Base-by-base conservation (phyloP, 2,329 filamentous ascomycete genomes). In the Cytospora piceicola region DNA sequence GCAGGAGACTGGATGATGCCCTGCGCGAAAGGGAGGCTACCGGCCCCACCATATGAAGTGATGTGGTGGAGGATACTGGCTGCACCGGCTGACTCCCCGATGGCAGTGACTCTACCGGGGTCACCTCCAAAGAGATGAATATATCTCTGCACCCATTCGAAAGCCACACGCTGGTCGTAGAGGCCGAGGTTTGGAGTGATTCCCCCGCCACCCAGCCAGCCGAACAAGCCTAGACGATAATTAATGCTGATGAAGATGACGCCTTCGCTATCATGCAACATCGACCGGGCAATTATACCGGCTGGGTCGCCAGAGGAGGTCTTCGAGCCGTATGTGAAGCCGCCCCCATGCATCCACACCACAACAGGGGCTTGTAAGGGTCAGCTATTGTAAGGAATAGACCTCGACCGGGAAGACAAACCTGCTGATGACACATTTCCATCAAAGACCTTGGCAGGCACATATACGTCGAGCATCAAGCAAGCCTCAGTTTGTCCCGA, bases 1-100 rank as follows among this genome's bases (percentile, higher is more conserved):
- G 76, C 75, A 1, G 76, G 75, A 11, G 74, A 76, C 59, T 77
- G 75, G 9, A 77, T 59, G 30, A 78, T 73, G 54, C 72, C 75
- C 12, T 68, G 70, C 6, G 63, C 61, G 72, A 84, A 84, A 1
- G 81, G 72, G 1, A 82, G 81, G 55, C 81, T 75, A 20, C 76
- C 71, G 6, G 72, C 74, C 2, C 82, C 82, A 1, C 79, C 77
- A 29, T 80, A 72, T 0, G 77, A 77, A n/a, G 80, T 77, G 11
- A 85, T 73, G 60, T 84, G 82, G 63, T 84, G 81, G 58, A 83
- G 69, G 59, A 85, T 80, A 5, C 80, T 83, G 0, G 79, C 78
- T 1, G 80, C 83, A 24, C 80, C 80, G 7, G 80, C 78, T 11
- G 77, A 81, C 65, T 81, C 76, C 1, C 80, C 81, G 73, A 77